Evolutionary conservation across 768 basidiomycete genomes (phyloP).

Genomic region (Pisolithus marmoratus): DNA sequence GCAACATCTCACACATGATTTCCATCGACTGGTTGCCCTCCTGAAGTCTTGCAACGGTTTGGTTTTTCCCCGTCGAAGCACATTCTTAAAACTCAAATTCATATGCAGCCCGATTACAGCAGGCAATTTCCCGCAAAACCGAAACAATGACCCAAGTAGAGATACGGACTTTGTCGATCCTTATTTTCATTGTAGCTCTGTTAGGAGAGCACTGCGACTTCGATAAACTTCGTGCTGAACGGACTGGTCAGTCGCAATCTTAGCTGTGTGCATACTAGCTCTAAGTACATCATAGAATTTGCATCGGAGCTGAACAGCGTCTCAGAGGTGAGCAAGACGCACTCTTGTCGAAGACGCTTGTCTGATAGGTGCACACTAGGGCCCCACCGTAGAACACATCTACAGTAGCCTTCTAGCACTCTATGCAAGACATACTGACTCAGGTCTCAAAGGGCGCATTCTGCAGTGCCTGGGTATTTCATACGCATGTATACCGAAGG

Average conservation of each 20-base stretch:
- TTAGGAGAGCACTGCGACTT: slow-evolving; percentile 89
- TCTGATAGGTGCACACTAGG: slow-evolving; percentile 32
- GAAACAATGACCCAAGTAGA: slow-evolving; percentile 45
- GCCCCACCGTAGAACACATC: slow-evolving; percentile 76
- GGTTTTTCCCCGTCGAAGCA: background rate
- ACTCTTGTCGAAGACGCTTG: background rate
- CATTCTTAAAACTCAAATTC: slow-evolving; percentile 3
- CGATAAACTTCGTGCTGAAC: slow-evolving; percentile 62
- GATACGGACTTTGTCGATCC: slow-evolving; percentile 51
- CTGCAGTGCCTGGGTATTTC: slow-evolving; percentile 79
- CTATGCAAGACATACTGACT: slow-evolving; percentile 59
- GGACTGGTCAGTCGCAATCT: slow-evolving; percentile 42
- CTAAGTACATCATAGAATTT: slow-evolving; percentile 37
- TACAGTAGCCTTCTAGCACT: slow-evolving; percentile 68
- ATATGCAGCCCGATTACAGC: slow-evolving; percentile 54
- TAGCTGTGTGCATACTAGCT: background rate
- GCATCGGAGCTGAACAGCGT: slow-evolving; percentile 53
- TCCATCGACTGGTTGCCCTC: slow-evolving; percentile 65
- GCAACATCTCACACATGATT: slow-evolving; percentile 83
- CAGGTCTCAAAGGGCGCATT: slow-evolving; percentile 60
- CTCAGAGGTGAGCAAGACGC: slow-evolving; percentile 37
- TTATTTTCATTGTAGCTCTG: slow-evolving; percentile 80
- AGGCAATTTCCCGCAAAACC: slow-evolving; percentile 41
- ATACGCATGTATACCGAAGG: background rate
- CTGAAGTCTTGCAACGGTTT: slow-evolving; percentile 82